phyloP scores from a whole-genome alignment of 805 yeast species.

The Lipomyces chichibuensis region DNA sequence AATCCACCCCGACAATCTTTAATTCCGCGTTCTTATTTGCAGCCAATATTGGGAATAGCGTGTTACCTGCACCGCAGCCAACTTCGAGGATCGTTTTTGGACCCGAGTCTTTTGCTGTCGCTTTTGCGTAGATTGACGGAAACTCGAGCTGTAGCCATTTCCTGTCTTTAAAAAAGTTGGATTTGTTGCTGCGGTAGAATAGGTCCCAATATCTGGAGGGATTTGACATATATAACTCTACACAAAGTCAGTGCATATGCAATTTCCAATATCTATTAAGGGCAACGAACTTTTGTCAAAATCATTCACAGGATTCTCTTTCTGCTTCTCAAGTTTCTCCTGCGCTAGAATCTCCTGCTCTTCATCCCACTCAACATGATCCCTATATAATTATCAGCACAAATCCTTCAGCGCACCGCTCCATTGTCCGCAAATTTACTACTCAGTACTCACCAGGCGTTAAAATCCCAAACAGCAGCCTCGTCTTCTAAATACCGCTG shows the following conservation, averaged over 20 bases:
- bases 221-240: conserved; percentile 66
- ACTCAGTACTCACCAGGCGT: conserved; percentile 64
- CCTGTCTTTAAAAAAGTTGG: conserved; percentile 93
- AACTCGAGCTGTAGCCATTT: conserved; percentile 96
- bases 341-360: conserved; percentile 79
- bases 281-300: conserved; percentile 59
- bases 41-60: conserved; percentile 84
- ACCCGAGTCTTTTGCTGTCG: conserved; percentile 73
- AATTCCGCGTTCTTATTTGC: conserved; percentile 82
- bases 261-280: not conserved
- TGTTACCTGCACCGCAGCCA: conserved; percentile 98
- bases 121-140: conserved; percentile 71
- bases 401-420: not conserved
- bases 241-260: conserved; percentile 21
- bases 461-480: conserved; percentile 81
- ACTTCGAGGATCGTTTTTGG: conserved; percentile 79
- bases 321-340: conserved; percentile 71
- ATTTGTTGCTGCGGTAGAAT: conserved; percentile 86
- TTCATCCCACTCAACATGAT: conserved; percentile 96
- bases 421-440: not conserved
- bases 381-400: conserved; percentile 50
- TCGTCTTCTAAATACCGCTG: conserved; percentile 72
- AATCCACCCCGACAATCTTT: conserved; percentile 82
- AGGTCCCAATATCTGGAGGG: conserved; percentile 96
- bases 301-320: conserved; percentile 81